Evolutionary conservation across 1,284 basidiomycete genomes (phyloP).

Genomic region (Vanrija humicola): DNA sequence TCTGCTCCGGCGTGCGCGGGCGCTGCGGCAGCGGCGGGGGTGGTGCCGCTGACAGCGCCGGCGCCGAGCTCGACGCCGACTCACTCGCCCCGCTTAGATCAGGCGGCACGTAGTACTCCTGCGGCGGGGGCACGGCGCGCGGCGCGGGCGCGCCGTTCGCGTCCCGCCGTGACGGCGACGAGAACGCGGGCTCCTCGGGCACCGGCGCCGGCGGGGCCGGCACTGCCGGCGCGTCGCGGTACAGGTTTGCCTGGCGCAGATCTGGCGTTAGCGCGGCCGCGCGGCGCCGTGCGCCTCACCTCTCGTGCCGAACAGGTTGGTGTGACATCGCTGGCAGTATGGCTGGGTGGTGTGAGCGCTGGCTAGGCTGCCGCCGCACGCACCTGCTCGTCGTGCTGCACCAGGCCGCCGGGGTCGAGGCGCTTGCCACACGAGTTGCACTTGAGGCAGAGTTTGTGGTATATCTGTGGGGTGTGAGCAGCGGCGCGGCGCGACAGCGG

Average conservation of each 20-base stretch:
- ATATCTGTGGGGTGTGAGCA: constrained; percentile 32
- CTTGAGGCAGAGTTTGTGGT: constrained; percentile 51
- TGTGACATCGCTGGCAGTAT: constrained; percentile 47
- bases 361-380: neutral
- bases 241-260: constrained; percentile 35
- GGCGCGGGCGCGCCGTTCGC: constrained; percentile 1
- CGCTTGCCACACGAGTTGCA: constrained; percentile 47
- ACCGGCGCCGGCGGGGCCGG: constrained; percentile 5
- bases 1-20: constrained; percentile 7
- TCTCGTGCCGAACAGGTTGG: constrained; percentile 42
- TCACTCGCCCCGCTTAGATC: neutral
- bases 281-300: constrained; percentile 24
- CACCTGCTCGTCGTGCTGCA: constrained; percentile 47
- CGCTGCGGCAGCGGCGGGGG: neutral
- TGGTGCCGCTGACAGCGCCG: neutral
- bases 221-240: constrained; percentile 1
- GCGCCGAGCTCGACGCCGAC: neutral
- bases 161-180: constrained; percentile 2
- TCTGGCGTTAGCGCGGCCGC: constrained; percentile 21
- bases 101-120: constrained; percentile 16
- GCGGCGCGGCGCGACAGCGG: neutral
- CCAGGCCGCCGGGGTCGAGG: constrained; percentile 44
- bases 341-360: constrained; percentile 24
- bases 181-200: neutral
- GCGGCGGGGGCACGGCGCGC: constrained; percentile 13